Conservation (phyloP, 202 grass and related monocot species). For the Setaria italica region DNA sequence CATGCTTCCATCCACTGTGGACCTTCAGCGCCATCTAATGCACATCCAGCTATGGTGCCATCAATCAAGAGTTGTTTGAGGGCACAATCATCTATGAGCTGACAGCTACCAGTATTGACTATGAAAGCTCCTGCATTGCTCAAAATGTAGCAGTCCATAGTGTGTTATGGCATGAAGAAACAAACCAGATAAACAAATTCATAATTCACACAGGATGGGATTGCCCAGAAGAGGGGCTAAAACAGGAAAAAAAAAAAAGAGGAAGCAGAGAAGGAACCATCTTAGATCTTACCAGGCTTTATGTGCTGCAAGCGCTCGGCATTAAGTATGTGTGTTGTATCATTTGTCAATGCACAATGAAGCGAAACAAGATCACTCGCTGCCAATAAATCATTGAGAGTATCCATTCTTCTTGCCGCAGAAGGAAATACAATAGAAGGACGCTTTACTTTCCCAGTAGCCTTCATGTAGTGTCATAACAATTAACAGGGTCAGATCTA, state of each 20-base stretch:
- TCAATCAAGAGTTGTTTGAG: conserved; percentile 96
- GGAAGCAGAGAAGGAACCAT: neutral
- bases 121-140: conserved; percentile 78
- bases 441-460: conserved; percentile 61
- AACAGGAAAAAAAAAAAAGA: conserved; percentile 27
- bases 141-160: conserved; percentile 24
- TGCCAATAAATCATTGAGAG: conserved; percentile 89
- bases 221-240: neutral
- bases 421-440: conserved; percentile 87
- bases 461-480: conserved; percentile 53
- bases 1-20: conserved; percentile 99
- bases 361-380: conserved; percentile 94
- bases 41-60: conserved; percentile 88
- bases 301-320: conserved; percentile 78
- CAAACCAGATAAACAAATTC: conserved; percentile 23
- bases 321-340: conserved; percentile 85
- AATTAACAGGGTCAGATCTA: conserved; percentile 20
- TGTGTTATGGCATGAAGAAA: conserved; percentile 12
- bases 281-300: conserved; percentile 88
- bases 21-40: conserved; percentile 93
- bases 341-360: conserved; percentile 83
- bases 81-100: conserved; percentile 94
- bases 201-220: conserved; percentile 24
- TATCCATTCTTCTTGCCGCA: conserved; percentile 92
- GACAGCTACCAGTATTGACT: conserved; percentile 92